Base-by-base conservation (phyloP, 805 yeast genomes). In the Candida sphagnicola region DNA sequence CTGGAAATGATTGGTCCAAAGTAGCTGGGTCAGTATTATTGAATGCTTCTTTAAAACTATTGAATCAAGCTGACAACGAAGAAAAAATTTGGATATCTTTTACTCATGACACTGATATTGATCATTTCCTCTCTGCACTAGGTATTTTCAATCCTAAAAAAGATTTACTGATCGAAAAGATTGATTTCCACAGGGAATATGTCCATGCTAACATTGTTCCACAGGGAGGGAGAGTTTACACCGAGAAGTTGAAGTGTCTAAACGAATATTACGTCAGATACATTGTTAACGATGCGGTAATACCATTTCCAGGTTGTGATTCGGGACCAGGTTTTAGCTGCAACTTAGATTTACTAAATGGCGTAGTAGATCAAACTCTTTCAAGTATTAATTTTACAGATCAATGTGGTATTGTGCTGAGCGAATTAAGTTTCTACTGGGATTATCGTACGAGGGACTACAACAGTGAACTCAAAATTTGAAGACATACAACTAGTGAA, bases 81-180 rank as follows among this genome's bases (percentile, higher is more conserved):
- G 70, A 68, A 39, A 78, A 72, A 38, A 63, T 82, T 28, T 79
- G 80, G 65, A 65, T 82, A 49, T 81, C 77, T 45, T 80, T 83
- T 63, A 69, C 85, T 5, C 91, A 85, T 51, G 93, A 85, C 55
- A 72, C 80, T 28, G 81, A 80, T 43, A 60, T 84, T 31, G 61
- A 77, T 42, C 62, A 79, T 31, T 78, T 70, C 44, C 57, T 79
- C 47, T 64, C 83, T 14, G 82, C 88, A 1, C 57, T 84, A 32
- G 87, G 85, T 3, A 52, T 83, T 45, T 44, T 70, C 40, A 62
- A 65, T 47, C 61, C 70, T 8, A 62, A 56, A 16, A 48, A 57
- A 2, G 59, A 65, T 25, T 62, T 75, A 26, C 66, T 77, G 4
- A 50, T 70, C 4, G 66, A 66, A 35, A 37, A 40, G 31, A 43